phyloP scores from a whole-genome alignment of 805 yeast genomes.

The Clavispora asparagi region DNA sequence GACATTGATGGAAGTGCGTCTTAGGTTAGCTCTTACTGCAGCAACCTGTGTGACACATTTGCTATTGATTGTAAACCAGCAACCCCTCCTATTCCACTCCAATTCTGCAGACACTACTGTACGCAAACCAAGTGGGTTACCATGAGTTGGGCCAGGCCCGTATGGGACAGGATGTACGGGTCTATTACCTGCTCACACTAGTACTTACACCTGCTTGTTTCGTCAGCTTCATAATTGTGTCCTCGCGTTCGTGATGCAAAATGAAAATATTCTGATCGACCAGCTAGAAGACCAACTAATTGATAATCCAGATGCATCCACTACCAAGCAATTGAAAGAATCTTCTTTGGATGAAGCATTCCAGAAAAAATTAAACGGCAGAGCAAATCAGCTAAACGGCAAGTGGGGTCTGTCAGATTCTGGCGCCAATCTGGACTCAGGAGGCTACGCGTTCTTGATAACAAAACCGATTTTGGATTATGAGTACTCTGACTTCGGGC shows the following conservation, averaged over 20 bases:
- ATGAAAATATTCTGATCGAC: conserved; percentile 33
- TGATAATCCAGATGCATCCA: conserved; percentile 36
- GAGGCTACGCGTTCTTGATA: conserved; percentile 18
- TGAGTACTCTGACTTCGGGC: conserved; percentile 22
- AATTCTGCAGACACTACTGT: no score
- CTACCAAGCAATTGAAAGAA: conserved; percentile 25
- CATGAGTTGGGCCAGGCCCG: no score
- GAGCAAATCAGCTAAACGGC: conserved; percentile 34
- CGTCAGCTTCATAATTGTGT: neutral
- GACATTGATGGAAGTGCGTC: neutral
- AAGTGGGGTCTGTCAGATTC: conserved; percentile 7
- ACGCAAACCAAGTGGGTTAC: no score
- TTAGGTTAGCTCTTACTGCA: neutral
- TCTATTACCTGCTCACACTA: neutral
- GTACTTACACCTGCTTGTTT: neutral
- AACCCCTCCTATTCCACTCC: no score
- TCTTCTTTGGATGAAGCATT: conserved; percentile 35
- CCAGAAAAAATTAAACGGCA: conserved; percentile 36
- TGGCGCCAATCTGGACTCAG: conserved; percentile 1
- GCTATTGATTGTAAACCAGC: no score
- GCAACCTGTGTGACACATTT: neutral
- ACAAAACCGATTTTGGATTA: conserved; percentile 29
- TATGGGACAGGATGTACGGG: neutral
- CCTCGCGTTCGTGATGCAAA: conserved; percentile 7
- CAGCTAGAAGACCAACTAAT: conserved; percentile 43